Conservation (phyloP, 1,139 yeast genomes). For the Scheffersomyces illinoinensis region DNA sequence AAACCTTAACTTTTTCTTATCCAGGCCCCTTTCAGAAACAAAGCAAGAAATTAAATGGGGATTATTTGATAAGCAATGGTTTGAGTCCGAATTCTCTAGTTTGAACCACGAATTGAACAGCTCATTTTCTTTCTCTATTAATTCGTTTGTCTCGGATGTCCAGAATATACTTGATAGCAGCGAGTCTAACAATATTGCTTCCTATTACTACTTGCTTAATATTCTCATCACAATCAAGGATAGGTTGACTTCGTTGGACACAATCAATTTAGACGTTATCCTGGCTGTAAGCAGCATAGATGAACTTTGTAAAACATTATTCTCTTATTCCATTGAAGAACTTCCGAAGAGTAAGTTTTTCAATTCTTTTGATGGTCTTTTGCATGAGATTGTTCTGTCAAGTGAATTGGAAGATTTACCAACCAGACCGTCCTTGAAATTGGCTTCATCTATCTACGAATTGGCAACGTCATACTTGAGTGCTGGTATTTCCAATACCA, state of each 20-base stretch:
- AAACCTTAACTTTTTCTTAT: background rate
- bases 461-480: constrained; percentile 19
- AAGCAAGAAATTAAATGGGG: constrained; percentile 13
- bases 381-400: constrained; percentile 3
- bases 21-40: background rate
- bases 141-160: constrained; percentile 4
- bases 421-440: constrained; percentile 24
- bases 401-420: constrained; percentile 14
- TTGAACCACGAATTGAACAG: constrained; percentile 9
- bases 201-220: constrained; percentile 14
- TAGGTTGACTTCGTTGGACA: constrained; percentile 4
- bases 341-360: constrained; percentile 8
- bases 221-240: constrained; percentile 10
- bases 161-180: background rate
- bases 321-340: constrained; percentile 7
- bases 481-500: constrained; percentile 3
- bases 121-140: background rate
- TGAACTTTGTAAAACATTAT: constrained; percentile 4
- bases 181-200: constrained; percentile 2
- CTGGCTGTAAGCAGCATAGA: background rate
- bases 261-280: background rate
- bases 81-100: constrained; percentile 10
- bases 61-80: constrained; percentile 9
- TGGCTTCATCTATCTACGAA: constrained; percentile 23
- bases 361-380: constrained; percentile 12